A percentile compares a stretch with the other conserved stretches of the same genome.
These are phyloP conservation scores for Sphagnum tenellum DNA, from an alignment of 225 moss, liverwort and hornwort species.

Conservation along the genomic window DNA sequence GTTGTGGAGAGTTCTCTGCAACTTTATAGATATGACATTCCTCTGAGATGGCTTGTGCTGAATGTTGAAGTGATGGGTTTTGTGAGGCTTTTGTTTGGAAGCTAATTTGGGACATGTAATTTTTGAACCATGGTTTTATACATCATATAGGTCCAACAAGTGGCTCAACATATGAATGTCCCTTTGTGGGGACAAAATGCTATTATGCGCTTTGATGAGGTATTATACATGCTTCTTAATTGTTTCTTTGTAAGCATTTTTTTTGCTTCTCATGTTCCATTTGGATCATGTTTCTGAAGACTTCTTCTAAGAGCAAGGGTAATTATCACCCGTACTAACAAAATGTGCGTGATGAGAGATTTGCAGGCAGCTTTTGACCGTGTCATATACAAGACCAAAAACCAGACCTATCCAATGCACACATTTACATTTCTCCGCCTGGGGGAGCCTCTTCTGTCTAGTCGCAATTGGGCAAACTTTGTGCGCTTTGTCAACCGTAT, in stretches of 20 bases:
- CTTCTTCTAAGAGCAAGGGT: not conserved
- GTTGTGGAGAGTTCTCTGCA: too few species aligned
- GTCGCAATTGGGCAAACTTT: constrained; percentile 35
- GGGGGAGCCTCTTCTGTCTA: constrained; percentile 20
- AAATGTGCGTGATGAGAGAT: not conserved
- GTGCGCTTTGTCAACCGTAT: constrained; percentile 44
- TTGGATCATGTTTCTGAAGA: not conserved
- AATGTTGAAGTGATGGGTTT: not conserved
- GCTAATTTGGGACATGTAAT: too few species aligned
- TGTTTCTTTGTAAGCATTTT: not conserved
- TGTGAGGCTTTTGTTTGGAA: not conserved
- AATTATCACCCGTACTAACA: too few species aligned
- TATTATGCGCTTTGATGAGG: constrained; percentile 38
- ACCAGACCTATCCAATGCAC: constrained; percentile 18
- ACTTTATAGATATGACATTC: too few species aligned
- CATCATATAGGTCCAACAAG: constrained; percentile 4
- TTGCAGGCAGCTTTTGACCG: constrained; percentile 17
- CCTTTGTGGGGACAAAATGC: constrained; percentile 42
- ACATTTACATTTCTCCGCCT: constrained; percentile 40
- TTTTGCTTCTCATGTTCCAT: not conserved
- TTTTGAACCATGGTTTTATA: too few species aligned
- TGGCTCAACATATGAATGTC: constrained; percentile 14
- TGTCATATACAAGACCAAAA: constrained; percentile 2
- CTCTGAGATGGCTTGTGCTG: not conserved
- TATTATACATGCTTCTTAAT: constrained; percentile 4